Evolutionary conservation across 2,329 filamentous ascomycete genomes (phyloP), one percentile per base, ranked within the genome.

Genomic region (Endothia cerciana): DNA sequence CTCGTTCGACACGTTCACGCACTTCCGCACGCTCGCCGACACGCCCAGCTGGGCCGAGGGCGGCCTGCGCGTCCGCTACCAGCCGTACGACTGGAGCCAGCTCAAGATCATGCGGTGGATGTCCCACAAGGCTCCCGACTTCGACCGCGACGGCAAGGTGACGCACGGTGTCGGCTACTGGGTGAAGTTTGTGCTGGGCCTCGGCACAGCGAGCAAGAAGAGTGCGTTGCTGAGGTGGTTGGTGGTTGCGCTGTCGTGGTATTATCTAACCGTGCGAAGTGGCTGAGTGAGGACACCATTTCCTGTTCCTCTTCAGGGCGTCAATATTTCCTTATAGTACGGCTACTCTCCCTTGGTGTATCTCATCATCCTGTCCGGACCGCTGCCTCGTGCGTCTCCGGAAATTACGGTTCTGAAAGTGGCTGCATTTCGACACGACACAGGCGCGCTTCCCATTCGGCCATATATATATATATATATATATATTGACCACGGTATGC

Each of bases 1-100:
- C n/a, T 87, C 84, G 1, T 92, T 91, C 77, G 89, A 92, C 71
- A 80, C 80, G 70, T 91, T 91, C 74, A 86, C 86, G 1, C 89
- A 91, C 75, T 68, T 70, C 41, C 82, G 83, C 66, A 80, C 77
- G 60, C 77, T 91, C 41, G 85, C 87, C 28, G 83, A 81, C 55
- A 90, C 88, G 4, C 90, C 90, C 0, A 72, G 76, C 19, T 92
- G 90, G 90, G 83, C 89, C 70, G 90, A 93, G 74, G 80, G 78
- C 47, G 73, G 93, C 67, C 79, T 94, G 70, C 83, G 85, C 66
- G 82, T 92, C 62, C 85, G 92, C 68, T 91, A 91, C 78, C 85
- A 88, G 79, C 88, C 88, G 2, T 90, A 88, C 76, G 77, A 78
- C 43, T 75, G 75, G 71, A 73, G 71, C 19, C 76, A 84, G 68